A percentile compares a stretch with the other conserved stretches of the same genome.
Conservation (phyloP, 1,139 yeast species). For the Saccharomyces hybrid region DNA sequence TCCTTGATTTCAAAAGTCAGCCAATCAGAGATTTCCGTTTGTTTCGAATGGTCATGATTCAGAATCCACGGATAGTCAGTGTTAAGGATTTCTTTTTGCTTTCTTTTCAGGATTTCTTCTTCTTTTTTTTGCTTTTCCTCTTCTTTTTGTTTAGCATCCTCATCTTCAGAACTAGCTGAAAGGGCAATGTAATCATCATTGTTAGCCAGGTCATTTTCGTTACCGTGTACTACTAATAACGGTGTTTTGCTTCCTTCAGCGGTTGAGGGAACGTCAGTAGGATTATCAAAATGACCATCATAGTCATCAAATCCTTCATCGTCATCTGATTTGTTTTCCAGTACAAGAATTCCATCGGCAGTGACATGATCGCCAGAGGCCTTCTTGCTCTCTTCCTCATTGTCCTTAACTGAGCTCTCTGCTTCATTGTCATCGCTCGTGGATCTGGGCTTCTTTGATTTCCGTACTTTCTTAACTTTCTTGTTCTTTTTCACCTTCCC, state of each 20-base stretch:
- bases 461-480: constrained; percentile 1
- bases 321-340: constrained; percentile 5
- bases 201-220: constrained; percentile 35
- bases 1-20: constrained; percentile 81
- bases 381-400: not conserved
- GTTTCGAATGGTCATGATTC: constrained; percentile 67
- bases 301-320: constrained; percentile 23
- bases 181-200: constrained; percentile 37
- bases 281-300: constrained; percentile 20
- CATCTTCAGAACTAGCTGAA: constrained; percentile 27
- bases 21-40: constrained; percentile 80
- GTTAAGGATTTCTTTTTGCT: constrained; percentile 20
- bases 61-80: constrained; percentile 72
- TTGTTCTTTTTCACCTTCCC: constrained; percentile 3
- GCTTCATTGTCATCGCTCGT: constrained; percentile 13
- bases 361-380: constrained; percentile 2
- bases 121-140: constrained; percentile 12
- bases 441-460: constrained; percentile 3
- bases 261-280: constrained; percentile 11
- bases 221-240: constrained; percentile 8
- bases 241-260: constrained; percentile 6
- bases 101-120: constrained; percentile 13
- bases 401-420: no score
- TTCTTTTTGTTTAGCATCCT: constrained; percentile 17
- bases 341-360: not conserved